These are phyloP conservation scores for Penicillium sp. DNA, from an alignment of 2,329 filamentous ascomycete genomes.

Conservation along the genomic window DNA sequence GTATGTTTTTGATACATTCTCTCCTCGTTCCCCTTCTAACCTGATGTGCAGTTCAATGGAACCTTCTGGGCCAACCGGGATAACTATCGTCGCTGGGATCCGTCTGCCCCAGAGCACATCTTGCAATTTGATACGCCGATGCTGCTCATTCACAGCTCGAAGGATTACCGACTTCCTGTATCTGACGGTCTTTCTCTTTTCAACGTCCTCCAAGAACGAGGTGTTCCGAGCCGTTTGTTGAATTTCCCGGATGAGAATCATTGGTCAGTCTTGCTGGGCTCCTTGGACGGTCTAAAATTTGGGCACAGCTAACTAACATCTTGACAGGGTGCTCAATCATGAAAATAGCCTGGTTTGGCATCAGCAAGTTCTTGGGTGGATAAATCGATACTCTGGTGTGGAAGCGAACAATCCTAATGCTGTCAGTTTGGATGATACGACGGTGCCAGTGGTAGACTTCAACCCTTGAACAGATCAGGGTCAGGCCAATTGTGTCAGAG, in stretches of 20 bases:
- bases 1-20: slow-evolving; percentile 21
- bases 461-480: slow-evolving; percentile 18
- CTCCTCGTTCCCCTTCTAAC: neutral
- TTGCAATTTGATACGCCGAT: slow-evolving; percentile 79
- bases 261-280: slow-evolving; percentile 48
- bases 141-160: slow-evolving; percentile 81
- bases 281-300: no score
- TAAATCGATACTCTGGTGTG: slow-evolving; percentile 57
- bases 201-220: slow-evolving; percentile 75
- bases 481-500: no score
- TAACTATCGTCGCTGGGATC: slow-evolving; percentile 72
- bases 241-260: slow-evolving; percentile 78
- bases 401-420: slow-evolving; percentile 32
- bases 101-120: slow-evolving; percentile 58
- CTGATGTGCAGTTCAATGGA: slow-evolving; percentile 46
- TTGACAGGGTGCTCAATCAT: slow-evolving; percentile 72
- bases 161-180: slow-evolving; percentile 84
- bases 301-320: neutral
- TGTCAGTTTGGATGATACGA: slow-evolving; percentile 39
- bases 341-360: slow-evolving; percentile 94
- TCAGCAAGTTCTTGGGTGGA: slow-evolving; percentile 76
- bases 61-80: slow-evolving; percentile 60
- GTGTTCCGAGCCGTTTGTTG: slow-evolving; percentile 75
- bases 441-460: slow-evolving; percentile 37
- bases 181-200: slow-evolving; percentile 80